Evolutionary conservation across 805 yeast species (phyloP).

Genomic region (Suhomyces xylopsoci): DNA sequence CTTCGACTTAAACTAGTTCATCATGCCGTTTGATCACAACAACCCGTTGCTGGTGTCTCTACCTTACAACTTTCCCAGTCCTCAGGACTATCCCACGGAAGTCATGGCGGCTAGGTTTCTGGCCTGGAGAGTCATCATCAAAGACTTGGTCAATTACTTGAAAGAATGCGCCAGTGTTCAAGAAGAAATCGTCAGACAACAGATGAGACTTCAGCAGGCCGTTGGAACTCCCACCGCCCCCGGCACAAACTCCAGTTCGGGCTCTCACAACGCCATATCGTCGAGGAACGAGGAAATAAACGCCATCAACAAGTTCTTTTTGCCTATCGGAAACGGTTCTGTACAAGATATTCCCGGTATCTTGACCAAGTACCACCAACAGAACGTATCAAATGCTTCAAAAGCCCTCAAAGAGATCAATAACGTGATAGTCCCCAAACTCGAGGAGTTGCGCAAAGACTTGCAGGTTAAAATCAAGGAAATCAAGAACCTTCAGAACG

Average conservation of each 20-base stretch:
- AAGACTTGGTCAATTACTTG: constrained; percentile 70
- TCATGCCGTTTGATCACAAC: constrained; percentile 7
- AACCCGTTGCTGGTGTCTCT: constrained; percentile 41
- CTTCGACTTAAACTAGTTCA: too few species aligned
- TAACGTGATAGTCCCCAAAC: constrained; percentile 48
- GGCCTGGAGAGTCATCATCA: constrained; percentile 81
- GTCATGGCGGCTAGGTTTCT: constrained; percentile 77
- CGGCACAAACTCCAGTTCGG: background rate
- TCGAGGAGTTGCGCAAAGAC: constrained; percentile 64
- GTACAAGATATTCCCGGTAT: constrained; percentile 79
- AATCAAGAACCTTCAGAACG: constrained; percentile 75
- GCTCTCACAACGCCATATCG: constrained; percentile 9
- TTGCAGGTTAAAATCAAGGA: constrained; percentile 81
- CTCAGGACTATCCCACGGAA: constrained; percentile 70
- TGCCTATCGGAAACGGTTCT: constrained; percentile 76
- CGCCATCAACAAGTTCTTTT: constrained; percentile 52
- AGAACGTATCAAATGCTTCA: constrained; percentile 32
- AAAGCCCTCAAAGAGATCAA: constrained; percentile 51
- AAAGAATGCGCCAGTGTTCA: constrained; percentile 80
- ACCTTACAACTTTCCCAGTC: constrained; percentile 33
- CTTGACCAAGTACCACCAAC: constrained; percentile 49
- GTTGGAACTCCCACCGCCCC: constrained; percentile 24
- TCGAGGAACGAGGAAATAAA: constrained; percentile 26
- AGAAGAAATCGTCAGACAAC: constrained; percentile 85
- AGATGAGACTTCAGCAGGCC: constrained; percentile 75